A percentile compares a stretch with the other conserved stretches of the same genome.
Conservation (phyloP, 495 filamentous ascomycete genomes). For the Cetradonia linearis region DNA sequence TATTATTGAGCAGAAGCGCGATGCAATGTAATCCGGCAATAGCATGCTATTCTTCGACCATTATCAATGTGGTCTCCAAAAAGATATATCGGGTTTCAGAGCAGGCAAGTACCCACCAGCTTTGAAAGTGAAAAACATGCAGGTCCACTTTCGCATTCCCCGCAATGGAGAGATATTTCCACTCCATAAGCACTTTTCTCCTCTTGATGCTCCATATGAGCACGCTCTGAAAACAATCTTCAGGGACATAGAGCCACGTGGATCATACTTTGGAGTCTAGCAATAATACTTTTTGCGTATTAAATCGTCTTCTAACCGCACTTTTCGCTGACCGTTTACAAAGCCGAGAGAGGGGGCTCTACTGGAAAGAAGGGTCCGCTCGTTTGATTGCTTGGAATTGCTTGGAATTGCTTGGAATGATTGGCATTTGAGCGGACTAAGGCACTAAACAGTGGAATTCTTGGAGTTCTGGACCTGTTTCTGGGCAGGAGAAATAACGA, state of each 20-base stretch:
- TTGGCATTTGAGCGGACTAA: neutral
- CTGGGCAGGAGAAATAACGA: neutral
- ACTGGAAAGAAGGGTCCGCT: neutral
- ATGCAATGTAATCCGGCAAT: neutral
- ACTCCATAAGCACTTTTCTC: neutral
- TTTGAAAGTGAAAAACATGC: neutral
- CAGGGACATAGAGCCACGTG: neutral
- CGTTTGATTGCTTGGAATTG: neutral
- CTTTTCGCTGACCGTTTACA: neutral
- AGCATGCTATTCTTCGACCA: neutral
- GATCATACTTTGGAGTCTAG: neutral
- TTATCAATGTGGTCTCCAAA: neutral
- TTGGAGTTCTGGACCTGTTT: neutral
- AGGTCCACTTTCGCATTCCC: neutral
- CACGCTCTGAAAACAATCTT: neutral
- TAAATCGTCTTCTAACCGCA: neutral
- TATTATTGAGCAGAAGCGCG: neutral
- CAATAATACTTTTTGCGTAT: neutral
- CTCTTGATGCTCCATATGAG: neutral
- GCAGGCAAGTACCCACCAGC: neutral
- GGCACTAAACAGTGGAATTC: neutral
- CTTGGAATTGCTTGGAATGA: neutral
- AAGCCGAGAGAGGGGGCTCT: neutral
- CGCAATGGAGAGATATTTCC: neutral
- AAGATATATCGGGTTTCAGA: neutral